Base-by-base conservation (phyloP, 139 green algal species). In the Closterium sp. region DNA sequence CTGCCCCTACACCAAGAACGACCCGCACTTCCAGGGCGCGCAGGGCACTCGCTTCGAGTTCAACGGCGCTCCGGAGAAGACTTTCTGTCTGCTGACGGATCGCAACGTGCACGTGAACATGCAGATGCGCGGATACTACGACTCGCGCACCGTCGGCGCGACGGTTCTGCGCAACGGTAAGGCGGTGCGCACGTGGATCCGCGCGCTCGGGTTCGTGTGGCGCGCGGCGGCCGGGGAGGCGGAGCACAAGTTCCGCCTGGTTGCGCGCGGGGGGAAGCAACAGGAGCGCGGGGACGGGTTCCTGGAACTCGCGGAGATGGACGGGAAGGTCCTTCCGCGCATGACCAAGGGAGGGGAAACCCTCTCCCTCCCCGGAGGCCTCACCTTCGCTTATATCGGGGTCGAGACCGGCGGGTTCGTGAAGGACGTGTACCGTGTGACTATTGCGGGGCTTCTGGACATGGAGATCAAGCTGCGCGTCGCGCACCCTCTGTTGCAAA, bases 21-120 rank as follows among this genome's bases (percentile, higher is more conserved):
- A 90, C 88, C 88, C 88, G 29, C 88, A 90, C 88, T 90, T 90
- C 30, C 29, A 86, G n/a, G 88, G 88, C 88, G 88, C 88, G 29
- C 79, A 92, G 0, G 89, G 89, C 79, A 92, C n/a, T 7, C 29
- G 70, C 29, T 92, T 91, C 45, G 89, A 92, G 32, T 92, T 92
- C 89, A 92, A 28, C 19, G 89, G 89, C 34, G 89, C 34, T 28
- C 89, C 89, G 32, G 31, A 30, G 24, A 29, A n/a, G 27, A 92
- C 70, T 10, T 92, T 89, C 50, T 92, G 89, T 21, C 27, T 92
- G 85, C 31, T 92, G 28, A 92, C 27, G 27, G 89, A 92, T 28
- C 89, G 34, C 19, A 90, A 90, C 7, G n/a, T 92, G 11, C 89
- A 91, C 31, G 45, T 92, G 10, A 92, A 92, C 89, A 92, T 92